Evolutionary conservation across 1,284 basidiomycete genomes (phyloP).

Genomic region (Meripilus lineatus): DNA sequence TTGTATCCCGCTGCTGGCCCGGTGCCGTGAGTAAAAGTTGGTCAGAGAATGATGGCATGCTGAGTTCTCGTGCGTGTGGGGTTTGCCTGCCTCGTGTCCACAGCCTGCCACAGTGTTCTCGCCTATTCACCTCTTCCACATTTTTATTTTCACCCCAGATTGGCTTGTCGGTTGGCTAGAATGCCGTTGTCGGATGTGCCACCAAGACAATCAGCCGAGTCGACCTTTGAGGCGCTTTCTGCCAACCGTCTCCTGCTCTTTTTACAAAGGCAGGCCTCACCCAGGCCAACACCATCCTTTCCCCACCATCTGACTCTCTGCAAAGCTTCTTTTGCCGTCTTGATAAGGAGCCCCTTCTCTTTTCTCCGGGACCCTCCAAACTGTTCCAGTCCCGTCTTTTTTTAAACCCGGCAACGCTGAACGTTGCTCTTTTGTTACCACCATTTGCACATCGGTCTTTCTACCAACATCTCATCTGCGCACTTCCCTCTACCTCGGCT

Average conservation of each 20-base stretch:
- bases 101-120: no score
- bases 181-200: background rate
- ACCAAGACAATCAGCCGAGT: background rate
- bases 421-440: constrained; percentile 10
- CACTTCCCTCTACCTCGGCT: constrained; percentile 10
- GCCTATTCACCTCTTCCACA: no score
- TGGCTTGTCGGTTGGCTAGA: no score
- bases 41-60: no score
- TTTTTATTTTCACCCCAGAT: no score
- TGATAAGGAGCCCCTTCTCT: constrained; percentile 4
- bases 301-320: background rate
- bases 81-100: no score
- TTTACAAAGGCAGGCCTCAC: no score
- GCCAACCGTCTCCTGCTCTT: background rate
- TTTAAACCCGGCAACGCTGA: constrained; percentile 10
- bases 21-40: no score
- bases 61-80: no score
- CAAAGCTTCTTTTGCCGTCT: no score
- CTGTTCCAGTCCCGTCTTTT: constrained; percentile 2
- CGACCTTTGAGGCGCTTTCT: background rate
- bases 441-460: background rate
- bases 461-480: background rate
- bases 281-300: background rate
- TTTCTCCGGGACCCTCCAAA: constrained; percentile 10
- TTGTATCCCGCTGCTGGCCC: no score